These are phyloP conservation scores for Termitomyces eurrhizus DNA, from an alignment of 768 basidiomycete species.

Conservation along the genomic window DNA sequence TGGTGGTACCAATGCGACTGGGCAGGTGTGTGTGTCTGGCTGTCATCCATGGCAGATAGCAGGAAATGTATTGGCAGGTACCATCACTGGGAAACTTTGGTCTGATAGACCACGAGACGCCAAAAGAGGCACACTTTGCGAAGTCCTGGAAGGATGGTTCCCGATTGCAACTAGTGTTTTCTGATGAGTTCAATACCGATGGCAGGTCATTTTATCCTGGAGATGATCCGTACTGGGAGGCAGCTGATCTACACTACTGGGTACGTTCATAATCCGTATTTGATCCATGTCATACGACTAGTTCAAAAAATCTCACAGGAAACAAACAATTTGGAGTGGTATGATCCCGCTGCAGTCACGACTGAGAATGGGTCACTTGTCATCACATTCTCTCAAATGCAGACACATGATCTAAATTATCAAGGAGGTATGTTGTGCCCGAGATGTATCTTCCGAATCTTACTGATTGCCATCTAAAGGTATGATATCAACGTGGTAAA, in stretches of 20 bases:
- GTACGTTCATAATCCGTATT: slow-evolving; percentile 23
- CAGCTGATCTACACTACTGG: slow-evolving; percentile 78
- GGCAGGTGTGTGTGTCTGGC: slow-evolving; percentile 41
- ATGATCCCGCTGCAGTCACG: slow-evolving; percentile 72
- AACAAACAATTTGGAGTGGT: slow-evolving; percentile 83
- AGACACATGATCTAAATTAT: slow-evolving; percentile 61
- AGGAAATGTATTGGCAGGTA: slow-evolving; percentile 37
- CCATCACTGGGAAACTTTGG: slow-evolving; percentile 59
- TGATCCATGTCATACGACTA: background rate
- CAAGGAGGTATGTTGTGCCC: slow-evolving; percentile 45
- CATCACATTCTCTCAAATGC: slow-evolving; percentile 58
- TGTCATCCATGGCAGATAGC: slow-evolving; percentile 17
- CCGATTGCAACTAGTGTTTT: slow-evolving; percentile 60
- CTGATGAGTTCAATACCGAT: slow-evolving; percentile 77
- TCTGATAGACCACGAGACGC: slow-evolving; percentile 57
- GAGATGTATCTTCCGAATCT: slow-evolving; percentile 17
- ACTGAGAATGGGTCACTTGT: slow-evolving; percentile 69
- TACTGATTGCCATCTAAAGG: slow-evolving; percentile 30
- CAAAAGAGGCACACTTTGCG: slow-evolving; percentile 51
- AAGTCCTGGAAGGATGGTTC: slow-evolving; percentile 56
- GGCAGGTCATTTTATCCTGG: slow-evolving; percentile 78
- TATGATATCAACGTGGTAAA: slow-evolving; percentile 35
- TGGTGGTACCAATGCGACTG: slow-evolving; percentile 63
- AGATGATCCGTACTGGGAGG: slow-evolving; percentile 86
- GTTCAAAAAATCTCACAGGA: slow-evolving; percentile 23